A percentile compares a stretch with the other conserved stretches of the same genome.
phyloP scores from a whole-genome alignment of 2,329 filamentous ascomycete genomes.

The Nemania bipapillata region DNA sequence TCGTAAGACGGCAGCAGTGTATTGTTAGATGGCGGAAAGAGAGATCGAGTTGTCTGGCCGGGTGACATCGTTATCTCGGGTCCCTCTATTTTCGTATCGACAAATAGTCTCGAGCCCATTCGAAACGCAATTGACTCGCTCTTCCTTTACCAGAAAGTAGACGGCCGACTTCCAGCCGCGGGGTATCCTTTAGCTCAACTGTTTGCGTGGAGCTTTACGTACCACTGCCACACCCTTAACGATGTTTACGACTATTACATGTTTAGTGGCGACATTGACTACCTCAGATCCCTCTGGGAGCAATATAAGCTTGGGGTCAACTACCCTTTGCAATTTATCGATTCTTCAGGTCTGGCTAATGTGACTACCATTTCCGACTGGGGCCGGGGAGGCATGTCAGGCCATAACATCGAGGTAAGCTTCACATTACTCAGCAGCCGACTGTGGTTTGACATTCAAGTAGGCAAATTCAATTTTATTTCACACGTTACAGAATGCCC shows the following conservation, averaged over 20 bases:
- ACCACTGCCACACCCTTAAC: constrained; percentile 60
- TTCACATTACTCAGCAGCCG: constrained; percentile 51
- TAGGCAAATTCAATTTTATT: constrained; percentile 3
- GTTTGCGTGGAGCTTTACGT: too few relatives aligned
- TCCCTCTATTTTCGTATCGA: constrained; percentile 62
- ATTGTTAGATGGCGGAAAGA: constrained; percentile 62
- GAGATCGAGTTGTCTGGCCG: constrained; percentile 66
- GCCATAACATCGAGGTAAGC: constrained; percentile 43
- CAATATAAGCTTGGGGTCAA: constrained; percentile 53
- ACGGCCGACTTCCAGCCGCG: too few relatives aligned
- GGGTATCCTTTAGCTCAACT: too few relatives aligned
- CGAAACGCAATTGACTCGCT: too few relatives aligned
- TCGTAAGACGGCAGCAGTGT: constrained; percentile 49
- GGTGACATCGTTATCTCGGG: constrained; percentile 67
- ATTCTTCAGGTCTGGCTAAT: constrained; percentile 37
- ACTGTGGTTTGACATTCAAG: constrained; percentile 2
- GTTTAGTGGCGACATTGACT: constrained; percentile 63
- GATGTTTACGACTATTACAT: constrained; percentile 68
- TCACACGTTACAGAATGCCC: constrained; percentile 4
- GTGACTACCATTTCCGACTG: constrained; percentile 44
- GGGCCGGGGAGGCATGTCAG: constrained; percentile 40
- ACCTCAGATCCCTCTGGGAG: constrained; percentile 60
- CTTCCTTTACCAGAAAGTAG: too few relatives aligned
- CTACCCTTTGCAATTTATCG: constrained; percentile 15
- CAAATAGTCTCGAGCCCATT: constrained; percentile 57